phyloP scores from a whole-genome alignment of 139 green algal species.

The Tetraselmis chui region DNA sequence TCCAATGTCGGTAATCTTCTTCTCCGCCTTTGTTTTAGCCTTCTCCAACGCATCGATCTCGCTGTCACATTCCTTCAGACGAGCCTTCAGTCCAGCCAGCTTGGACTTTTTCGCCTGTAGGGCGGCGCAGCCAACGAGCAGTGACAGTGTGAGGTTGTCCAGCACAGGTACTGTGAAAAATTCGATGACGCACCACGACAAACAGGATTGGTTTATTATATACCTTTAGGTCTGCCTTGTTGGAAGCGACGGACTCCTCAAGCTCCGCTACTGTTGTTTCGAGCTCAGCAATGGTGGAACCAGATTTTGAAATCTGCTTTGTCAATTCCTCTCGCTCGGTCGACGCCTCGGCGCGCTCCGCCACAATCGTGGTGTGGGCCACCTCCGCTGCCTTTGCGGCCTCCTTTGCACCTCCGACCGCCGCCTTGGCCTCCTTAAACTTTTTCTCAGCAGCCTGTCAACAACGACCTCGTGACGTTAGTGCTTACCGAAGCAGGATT shows the following conservation, averaged over 20 bases:
- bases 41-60: conserved; percentile 56
- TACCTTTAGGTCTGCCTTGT: conserved; percentile 7
- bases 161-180: too few relatives aligned
- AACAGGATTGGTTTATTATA: too few relatives aligned
- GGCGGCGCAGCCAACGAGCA: too few relatives aligned
- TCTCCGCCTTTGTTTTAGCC: conserved; percentile 22
- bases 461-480: too few relatives aligned
- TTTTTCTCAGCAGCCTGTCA: conserved; percentile 62
- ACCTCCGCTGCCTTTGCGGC: conserved; percentile 19
- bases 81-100: conserved; percentile 40
- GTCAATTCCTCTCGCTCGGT: conserved; percentile 46
- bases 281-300: conserved; percentile 5
- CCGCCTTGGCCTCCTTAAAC: conserved; percentile 63
- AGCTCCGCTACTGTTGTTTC: neutral
- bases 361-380: conserved; percentile 34
- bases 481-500: too few relatives aligned
- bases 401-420: conserved; percentile 46
- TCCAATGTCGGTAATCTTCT: conserved; percentile 23
- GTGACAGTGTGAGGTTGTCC: too few relatives aligned
- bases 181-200: conserved; percentile 5
- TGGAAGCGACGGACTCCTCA: neutral
- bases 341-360: conserved; percentile 44
- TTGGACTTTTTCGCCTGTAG: conserved; percentile 4
- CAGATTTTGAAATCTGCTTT: conserved; percentile 38
- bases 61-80: conserved; percentile 67